phyloP scores from a whole-genome alignment of 352 stramenopile genomes.

The Globisporangium nodosum region DNA sequence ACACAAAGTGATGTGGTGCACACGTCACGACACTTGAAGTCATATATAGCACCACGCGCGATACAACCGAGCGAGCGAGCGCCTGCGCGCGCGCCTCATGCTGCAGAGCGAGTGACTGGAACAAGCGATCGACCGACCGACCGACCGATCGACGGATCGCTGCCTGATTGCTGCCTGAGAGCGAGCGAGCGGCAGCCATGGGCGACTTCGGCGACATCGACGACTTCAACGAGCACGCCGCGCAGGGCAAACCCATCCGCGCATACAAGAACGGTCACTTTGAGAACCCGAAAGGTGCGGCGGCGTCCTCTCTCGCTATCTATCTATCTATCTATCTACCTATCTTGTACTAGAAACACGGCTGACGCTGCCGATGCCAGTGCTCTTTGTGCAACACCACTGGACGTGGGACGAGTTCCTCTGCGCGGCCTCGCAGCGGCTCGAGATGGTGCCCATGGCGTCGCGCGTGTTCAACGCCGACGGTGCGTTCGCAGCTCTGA shows the following conservation, averaged over 20 bases:
- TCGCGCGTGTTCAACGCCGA: constrained; percentile 84
- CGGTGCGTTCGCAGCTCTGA: constrained; percentile 15
- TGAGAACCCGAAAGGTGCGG: constrained; percentile 59
- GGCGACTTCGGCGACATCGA: constrained; percentile 76
- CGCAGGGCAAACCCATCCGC: constrained; percentile 73
- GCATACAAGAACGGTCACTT: constrained; percentile 79
- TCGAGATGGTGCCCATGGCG: constrained; percentile 80
- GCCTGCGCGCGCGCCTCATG: no score
- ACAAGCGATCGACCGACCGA: not conserved
- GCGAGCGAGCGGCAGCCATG: constrained; percentile 21
- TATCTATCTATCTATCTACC: not conserved
- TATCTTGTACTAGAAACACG: not conserved
- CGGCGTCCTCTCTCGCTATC: not conserved
- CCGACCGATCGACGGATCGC: not conserved
- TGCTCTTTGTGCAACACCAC: constrained; percentile 77
- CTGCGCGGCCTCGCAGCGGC: constrained; percentile 66
- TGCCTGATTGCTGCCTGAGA: not conserved
- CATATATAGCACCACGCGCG: no score
- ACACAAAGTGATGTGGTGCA: no score
- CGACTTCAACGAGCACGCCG: constrained; percentile 75
- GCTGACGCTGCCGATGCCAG: constrained; percentile 11
- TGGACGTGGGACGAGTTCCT: constrained; percentile 87
- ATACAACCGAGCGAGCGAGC: no score
- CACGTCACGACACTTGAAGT: no score
- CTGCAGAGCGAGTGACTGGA: not conserved